A percentile compares a stretch with the other conserved stretches of the same genome.
phyloP scores from a whole-genome alignment of 176 grass and related monocot species.

The Saccharum officinarum region DNA sequence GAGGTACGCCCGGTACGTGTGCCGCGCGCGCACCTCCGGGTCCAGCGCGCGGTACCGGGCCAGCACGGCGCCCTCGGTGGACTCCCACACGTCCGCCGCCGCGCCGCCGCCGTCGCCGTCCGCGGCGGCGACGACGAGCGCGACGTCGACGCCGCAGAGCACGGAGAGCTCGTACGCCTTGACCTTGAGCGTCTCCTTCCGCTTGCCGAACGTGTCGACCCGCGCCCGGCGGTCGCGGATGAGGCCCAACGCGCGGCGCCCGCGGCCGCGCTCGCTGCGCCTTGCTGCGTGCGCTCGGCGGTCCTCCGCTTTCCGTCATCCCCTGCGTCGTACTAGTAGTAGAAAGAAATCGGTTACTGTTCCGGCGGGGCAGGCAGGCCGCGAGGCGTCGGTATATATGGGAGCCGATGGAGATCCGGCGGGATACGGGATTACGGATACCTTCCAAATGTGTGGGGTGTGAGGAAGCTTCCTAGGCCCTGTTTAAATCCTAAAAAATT shows the following conservation, averaged over 20 bases:
- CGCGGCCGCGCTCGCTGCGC: not conserved
- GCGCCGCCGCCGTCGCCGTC: not conserved
- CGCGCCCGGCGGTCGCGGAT: not conserved
- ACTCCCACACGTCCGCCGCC: constrained; percentile 18
- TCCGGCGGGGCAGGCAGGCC: not conserved
- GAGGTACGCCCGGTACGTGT: constrained; percentile 28
- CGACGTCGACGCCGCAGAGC: not conserved
- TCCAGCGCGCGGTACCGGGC: constrained; percentile 20
- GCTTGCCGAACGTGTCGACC: not conserved
- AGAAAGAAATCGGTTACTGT: not conserved
- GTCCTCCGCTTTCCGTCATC: no score
- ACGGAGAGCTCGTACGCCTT: constrained; percentile 1
- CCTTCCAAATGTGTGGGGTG: not conserved
- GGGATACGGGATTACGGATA: not conserved
- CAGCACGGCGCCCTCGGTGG: constrained; percentile 31
- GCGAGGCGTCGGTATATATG: not conserved
- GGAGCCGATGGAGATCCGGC: not conserved
- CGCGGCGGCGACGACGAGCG: not conserved
- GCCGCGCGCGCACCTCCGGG: constrained; percentile 7
- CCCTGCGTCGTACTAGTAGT: not conserved
- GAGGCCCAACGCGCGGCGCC: not conserved
- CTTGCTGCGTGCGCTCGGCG: not conserved
- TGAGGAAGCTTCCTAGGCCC: no score
- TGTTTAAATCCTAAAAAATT: no score
- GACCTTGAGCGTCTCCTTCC: constrained; percentile 2